phyloP scores from a whole-genome alignment of 2,329 filamentous ascomycete species.

The Aspergillus cejpii region DNA sequence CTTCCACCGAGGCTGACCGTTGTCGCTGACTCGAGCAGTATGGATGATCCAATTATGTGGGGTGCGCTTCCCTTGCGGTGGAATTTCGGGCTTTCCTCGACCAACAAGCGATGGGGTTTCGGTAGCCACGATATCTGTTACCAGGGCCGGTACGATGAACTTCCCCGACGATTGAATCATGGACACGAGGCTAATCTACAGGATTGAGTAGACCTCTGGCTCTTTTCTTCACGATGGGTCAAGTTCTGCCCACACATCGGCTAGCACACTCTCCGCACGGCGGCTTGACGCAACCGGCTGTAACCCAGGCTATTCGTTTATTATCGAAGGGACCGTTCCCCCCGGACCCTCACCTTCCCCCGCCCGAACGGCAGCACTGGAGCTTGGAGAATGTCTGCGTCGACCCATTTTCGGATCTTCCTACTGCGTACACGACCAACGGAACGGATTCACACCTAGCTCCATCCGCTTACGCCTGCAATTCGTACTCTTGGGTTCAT shows the following conservation, averaged over 20 bases:
- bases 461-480: conserved; percentile 63
- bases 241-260: conserved; percentile 85
- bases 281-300: conserved; percentile 82
- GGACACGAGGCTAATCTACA: conserved; percentile 4
- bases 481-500: conserved; percentile 79
- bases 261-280: conserved; percentile 69
- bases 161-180: background rate
- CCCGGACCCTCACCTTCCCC: conserved; percentile 41
- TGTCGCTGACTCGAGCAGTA: conserved; percentile 46
- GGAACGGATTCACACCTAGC: conserved; percentile 52
- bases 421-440: conserved; percentile 37
- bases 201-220: conserved; percentile 51
- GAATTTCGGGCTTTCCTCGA: conserved; percentile 55
- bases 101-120: conserved; percentile 77
- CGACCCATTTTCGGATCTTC: conserved; percentile 43
- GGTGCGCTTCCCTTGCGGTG: conserved; percentile 74
- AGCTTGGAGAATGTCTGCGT: conserved; percentile 40
- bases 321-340: conserved; percentile 62
- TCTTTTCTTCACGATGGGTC: conserved; percentile 80
- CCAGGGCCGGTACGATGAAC: conserved; percentile 60
- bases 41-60: conserved; percentile 95
- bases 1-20: conserved; percentile 23
- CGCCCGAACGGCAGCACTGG: conserved; percentile 32
- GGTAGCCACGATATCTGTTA: conserved; percentile 96
- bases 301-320: conserved; percentile 76